phyloP scores from a whole-genome alignment of 257 asterid species.

The Marsdenia floribunda region DNA sequence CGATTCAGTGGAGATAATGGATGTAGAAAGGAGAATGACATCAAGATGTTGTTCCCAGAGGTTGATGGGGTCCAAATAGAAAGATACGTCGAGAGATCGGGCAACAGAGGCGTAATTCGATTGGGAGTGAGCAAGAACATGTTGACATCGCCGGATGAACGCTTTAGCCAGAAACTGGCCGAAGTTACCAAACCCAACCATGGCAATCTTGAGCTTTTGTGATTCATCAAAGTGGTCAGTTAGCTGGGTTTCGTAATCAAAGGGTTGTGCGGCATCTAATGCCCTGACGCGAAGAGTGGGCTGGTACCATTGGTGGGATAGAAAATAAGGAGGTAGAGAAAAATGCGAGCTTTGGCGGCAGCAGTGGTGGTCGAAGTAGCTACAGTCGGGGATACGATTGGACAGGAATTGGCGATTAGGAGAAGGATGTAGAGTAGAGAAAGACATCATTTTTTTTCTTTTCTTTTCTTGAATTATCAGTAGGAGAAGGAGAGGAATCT shows the following conservation, averaged over 20 bases:
- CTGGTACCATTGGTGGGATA: conserved; percentile 11
- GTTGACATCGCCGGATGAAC: conserved; percentile 55
- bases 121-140: conserved; percentile 55
- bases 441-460: conserved; percentile 32
- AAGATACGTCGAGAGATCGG: conserved; percentile 44
- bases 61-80: conserved; percentile 56
- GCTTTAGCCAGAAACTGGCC: conserved; percentile 72
- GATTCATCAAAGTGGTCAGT: conserved; percentile 39
- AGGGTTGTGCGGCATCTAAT: conserved; percentile 72
- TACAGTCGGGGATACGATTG: conserved; percentile 10
- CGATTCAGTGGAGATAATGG: conserved; percentile 56
- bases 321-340: conserved; percentile 11
- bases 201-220: conserved; percentile 51
- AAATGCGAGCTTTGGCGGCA: conserved; percentile 3
- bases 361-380: conserved; percentile 13
- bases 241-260: conserved; percentile 48
- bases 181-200: conserved; percentile 72
- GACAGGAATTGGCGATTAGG: conserved; percentile 17
- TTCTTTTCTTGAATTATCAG: too few species aligned
- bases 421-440: conserved; percentile 32
- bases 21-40: conserved; percentile 55
- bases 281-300: conserved; percentile 42
- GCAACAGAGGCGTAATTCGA: conserved; percentile 43
- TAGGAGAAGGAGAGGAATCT: too few species aligned
- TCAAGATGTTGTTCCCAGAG: conserved; percentile 76